These are phyloP conservation scores for Aspergillus sp. DNA, from an alignment of 2,329 filamentous ascomycete genomes.

Conservation along the genomic window DNA sequence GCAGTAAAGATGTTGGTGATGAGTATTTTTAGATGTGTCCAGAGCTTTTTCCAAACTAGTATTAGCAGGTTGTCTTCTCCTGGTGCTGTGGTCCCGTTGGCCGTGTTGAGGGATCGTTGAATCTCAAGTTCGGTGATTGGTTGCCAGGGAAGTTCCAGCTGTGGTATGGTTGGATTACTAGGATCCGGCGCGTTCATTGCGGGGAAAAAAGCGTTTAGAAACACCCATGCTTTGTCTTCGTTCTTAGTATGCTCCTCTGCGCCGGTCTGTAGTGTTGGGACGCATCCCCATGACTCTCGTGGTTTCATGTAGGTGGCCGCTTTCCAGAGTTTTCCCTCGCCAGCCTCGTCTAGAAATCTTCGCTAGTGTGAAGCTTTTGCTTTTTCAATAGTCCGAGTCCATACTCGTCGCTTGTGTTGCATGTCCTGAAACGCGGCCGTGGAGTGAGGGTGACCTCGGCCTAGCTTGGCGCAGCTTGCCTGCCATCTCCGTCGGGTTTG, in stretches of 20 bases:
- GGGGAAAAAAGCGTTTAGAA: conserved; percentile 26
- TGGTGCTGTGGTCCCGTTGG: conserved; percentile 24
- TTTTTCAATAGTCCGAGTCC: conserved; percentile 28
- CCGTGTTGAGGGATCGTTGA: conserved; percentile 13
- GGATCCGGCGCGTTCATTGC: conserved; percentile 7
- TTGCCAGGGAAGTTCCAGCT: conserved; percentile 22
- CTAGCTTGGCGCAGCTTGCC: conserved; percentile 11
- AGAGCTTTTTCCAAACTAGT: conserved; percentile 21
- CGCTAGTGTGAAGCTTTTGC: conserved; percentile 27
- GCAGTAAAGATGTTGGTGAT: conserved; percentile 20
- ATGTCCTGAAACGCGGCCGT: conserved; percentile 7
- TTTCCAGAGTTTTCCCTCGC: conserved; percentile 24
- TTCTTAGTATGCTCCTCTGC: conserved; percentile 22
- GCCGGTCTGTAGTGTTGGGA: conserved; percentile 22
- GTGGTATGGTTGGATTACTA: neutral
- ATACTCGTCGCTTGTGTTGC: conserved; percentile 20
- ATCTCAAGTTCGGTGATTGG: conserved; percentile 25
- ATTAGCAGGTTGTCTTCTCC: conserved; percentile 13
- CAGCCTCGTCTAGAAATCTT: conserved; percentile 29
- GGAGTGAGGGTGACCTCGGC: conserved; percentile 10
- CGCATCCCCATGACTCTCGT: conserved; percentile 20
- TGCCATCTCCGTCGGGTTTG: conserved; percentile 26
- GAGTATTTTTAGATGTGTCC: conserved; percentile 1
- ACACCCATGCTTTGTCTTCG: conserved; percentile 24
- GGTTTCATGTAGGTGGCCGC: conserved; percentile 22